Conservation (phyloP, 352 stramenopile genomes). For the Phytophthora chlamydospora region DNA sequence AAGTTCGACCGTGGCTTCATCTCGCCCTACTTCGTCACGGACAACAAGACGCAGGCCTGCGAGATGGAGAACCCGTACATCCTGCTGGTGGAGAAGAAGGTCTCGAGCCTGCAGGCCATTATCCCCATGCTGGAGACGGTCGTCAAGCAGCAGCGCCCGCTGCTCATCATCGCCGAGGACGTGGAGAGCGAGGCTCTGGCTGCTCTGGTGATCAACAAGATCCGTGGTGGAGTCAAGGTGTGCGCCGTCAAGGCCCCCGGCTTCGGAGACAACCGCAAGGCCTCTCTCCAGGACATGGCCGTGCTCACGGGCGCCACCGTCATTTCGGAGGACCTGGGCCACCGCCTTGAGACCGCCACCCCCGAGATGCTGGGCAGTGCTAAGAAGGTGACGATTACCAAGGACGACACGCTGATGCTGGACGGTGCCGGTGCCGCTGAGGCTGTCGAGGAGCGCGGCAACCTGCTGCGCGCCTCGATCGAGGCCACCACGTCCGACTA, state of each 20-base stretch:
- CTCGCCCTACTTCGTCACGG: constrained; percentile 99
- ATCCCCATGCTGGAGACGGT: constrained; percentile 98
- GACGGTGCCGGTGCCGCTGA: constrained; percentile 94
- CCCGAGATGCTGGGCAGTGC: constrained; percentile 94
- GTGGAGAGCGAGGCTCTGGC: constrained; percentile 99
- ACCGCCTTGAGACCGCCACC: constrained; percentile 98
- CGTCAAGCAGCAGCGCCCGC: constrained; percentile 95
- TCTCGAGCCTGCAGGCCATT: constrained; percentile 96
- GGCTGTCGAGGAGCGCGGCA: constrained; percentile 96
- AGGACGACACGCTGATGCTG: constrained; percentile 99
- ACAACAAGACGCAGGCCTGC: constrained; percentile 99
- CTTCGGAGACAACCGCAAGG: constrained; percentile 99
- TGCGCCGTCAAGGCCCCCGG: constrained; percentile 99
- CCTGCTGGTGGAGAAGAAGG: constrained; percentile 99
- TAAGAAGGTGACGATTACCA: constrained; percentile 97
- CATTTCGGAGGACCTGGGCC: constrained; percentile 98
- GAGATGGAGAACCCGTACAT: constrained; percentile 99
- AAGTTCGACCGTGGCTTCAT: constrained; percentile 99
- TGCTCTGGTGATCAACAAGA: constrained; percentile 99
- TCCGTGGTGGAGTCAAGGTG: constrained; percentile 99
- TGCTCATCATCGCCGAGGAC: constrained; percentile 99
- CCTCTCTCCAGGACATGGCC: constrained; percentile 99
- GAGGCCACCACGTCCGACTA: constrained; percentile 98
- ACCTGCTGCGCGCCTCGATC: constrained; percentile 96
- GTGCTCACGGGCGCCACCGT: constrained; percentile 98